A percentile compares a stretch with the other conserved stretches of the same genome.
Evolutionary conservation across 2,329 filamentous ascomycete species (phyloP).

Genomic region (Aspergillus spinulosporus): DNA sequence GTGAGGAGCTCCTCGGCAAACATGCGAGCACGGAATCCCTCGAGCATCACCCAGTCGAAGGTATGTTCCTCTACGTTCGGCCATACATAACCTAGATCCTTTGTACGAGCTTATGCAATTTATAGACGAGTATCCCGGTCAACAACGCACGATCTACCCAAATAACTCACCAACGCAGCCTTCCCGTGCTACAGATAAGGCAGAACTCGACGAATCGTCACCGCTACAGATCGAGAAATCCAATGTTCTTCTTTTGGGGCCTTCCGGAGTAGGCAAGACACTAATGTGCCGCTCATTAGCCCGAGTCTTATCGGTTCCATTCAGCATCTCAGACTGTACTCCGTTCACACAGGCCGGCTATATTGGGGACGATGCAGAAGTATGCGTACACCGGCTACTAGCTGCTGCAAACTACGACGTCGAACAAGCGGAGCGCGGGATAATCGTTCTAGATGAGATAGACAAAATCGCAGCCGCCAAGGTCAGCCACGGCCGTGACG

Average conservation of each 20-base stretch:
- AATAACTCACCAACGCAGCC: constrained; percentile 31
- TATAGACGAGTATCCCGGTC: constrained; percentile 64
- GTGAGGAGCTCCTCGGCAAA: constrained; percentile 71
- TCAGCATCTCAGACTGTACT: constrained; percentile 93
- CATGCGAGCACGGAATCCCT: constrained; percentile 68
- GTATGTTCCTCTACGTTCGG: constrained; percentile 45
- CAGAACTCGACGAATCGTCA: constrained; percentile 53
- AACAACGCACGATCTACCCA: constrained; percentile 54
- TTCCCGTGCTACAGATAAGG: constrained; percentile 32
- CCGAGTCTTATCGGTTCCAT: constrained; percentile 89
- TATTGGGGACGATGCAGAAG: constrained; percentile 96
- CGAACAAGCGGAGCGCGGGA: constrained; percentile 80
- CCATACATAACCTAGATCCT: too few relatives aligned
- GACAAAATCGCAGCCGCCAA: constrained; percentile 94
- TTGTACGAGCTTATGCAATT: constrained; percentile 7
- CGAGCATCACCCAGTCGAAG: constrained; percentile 75
- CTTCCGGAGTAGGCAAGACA: constrained; percentile 94
- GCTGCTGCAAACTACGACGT: constrained; percentile 90
- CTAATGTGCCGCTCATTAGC: constrained; percentile 89
- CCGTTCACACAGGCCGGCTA: constrained; percentile 96
- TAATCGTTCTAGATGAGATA: constrained; percentile 94
- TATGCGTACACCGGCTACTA: constrained; percentile 85
- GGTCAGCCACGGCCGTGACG: constrained; percentile 85
- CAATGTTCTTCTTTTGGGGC: constrained; percentile 85
- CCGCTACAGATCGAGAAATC: constrained; percentile 88